A percentile compares a stretch with the other conserved stretches of the same genome.
phyloP scores from a whole-genome alignment of 495 filamentous ascomycete species.

The Talaromyces adpressus region DNA sequence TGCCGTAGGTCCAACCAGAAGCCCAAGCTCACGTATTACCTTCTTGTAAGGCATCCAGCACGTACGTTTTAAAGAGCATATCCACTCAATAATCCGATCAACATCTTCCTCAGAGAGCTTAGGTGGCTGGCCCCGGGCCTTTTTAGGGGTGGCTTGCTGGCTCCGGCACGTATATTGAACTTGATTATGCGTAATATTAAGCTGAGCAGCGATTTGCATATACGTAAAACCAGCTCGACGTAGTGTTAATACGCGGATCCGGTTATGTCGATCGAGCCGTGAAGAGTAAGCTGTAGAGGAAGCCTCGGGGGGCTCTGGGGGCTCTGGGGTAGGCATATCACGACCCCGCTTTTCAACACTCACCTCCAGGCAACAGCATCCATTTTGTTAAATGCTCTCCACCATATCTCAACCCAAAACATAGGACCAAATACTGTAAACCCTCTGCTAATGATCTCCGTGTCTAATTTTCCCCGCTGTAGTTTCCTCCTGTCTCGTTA shows the following conservation, averaged over 20 bases:
- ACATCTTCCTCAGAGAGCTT: constrained; percentile 18
- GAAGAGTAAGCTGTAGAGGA: too few species aligned
- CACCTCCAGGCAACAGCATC: too few species aligned
- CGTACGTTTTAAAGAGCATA: constrained; percentile 15
- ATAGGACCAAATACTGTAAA: too few species aligned
- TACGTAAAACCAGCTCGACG: background rate
- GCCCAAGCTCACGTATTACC: constrained; percentile 18
- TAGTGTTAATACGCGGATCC: background rate
- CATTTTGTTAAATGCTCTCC: too few species aligned
- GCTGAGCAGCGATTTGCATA: background rate
- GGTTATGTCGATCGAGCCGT: background rate
- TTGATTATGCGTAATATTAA: background rate
- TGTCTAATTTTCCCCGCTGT: too few species aligned
- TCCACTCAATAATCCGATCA: constrained; percentile 22
- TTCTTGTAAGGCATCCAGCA: constrained; percentile 15
- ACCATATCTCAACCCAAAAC: too few species aligned
- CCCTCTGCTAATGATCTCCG: too few species aligned
- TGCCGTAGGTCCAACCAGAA: constrained; percentile 12
- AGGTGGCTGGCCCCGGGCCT: constrained; percentile 10
- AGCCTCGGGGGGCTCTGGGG: too few species aligned
- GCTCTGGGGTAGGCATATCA: too few species aligned
- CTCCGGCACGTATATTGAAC: constrained; percentile 11
- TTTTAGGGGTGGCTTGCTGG: constrained; percentile 14
- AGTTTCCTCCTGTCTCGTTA: too few species aligned
- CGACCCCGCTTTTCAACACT: too few species aligned